Conservation (phyloP, 2,329 filamentous ascomycete species). For the Paecilomyces sp. region DNA sequence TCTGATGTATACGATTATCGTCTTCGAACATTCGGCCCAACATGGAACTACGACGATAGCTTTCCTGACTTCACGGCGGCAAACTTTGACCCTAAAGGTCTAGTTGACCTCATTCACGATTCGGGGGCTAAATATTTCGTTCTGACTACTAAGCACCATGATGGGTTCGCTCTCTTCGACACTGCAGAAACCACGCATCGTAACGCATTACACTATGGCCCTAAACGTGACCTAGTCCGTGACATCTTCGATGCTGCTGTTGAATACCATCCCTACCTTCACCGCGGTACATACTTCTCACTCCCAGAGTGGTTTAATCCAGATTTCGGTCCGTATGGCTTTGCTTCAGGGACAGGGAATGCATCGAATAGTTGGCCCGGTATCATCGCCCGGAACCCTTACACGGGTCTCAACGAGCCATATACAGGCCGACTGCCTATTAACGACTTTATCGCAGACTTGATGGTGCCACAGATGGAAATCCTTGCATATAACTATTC, state of each 20-base stretch:
- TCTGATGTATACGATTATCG: conserved; percentile 45
- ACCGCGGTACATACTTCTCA: conserved; percentile 39
- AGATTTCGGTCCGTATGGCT: conserved; percentile 35
- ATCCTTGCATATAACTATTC: conserved; percentile 32
- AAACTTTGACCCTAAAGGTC: conserved; percentile 44
- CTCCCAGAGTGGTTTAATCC: conserved; percentile 44
- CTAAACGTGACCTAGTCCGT: conserved; percentile 34
- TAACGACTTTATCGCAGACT: conserved; percentile 33
- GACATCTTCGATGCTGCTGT: conserved; percentile 39
- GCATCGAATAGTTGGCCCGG: conserved; percentile 19
- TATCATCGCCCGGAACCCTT: conserved; percentile 38
- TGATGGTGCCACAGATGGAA: conserved; percentile 40
- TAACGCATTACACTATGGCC: conserved; percentile 32
- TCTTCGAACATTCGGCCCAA: conserved; percentile 43
- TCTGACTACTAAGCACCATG: conserved; percentile 40
- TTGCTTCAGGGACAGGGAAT: conserved; percentile 24
- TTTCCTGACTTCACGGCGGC: conserved; percentile 48
- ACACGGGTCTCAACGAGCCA: conserved; percentile 33
- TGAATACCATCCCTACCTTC: conserved; percentile 36
- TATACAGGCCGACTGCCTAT: conserved; percentile 40
- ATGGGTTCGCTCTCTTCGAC: conserved; percentile 42
- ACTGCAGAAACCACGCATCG: conserved; percentile 33
- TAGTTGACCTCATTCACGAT: conserved; percentile 48
- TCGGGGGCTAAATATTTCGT: conserved; percentile 45
- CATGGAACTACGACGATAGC: conserved; percentile 51